A percentile compares a stretch with the other conserved stretches of the same genome.
phyloP scores from a whole-genome alignment of 2,329 filamentous ascomycete species.

The Fusarium armeniacum region DNA sequence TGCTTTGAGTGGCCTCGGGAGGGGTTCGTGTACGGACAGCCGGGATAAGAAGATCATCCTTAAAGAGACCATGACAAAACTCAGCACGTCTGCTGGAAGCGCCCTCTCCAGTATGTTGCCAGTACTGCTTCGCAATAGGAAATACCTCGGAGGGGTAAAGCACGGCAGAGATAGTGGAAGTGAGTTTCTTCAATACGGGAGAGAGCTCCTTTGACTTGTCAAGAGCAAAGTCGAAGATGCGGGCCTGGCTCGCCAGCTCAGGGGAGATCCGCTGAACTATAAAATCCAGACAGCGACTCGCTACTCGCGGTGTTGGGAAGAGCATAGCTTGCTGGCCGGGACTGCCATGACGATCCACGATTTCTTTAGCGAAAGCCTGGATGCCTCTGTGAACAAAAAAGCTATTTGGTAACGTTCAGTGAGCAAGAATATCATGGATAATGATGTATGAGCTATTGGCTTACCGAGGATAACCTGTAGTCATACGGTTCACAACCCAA shows the following conservation, averaged over 20 bases:
- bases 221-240: constrained; percentile 74
- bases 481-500: constrained; percentile 88
- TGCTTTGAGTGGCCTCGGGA: constrained; percentile 43
- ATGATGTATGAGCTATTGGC: constrained; percentile 32
- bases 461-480: constrained; percentile 89
- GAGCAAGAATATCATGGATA: constrained; percentile 9
- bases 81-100: constrained; percentile 92
- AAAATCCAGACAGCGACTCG: constrained; percentile 81
- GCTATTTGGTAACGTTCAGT: constrained; percentile 61
- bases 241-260: constrained; percentile 63
- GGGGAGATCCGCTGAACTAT: constrained; percentile 71
- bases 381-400: constrained; percentile 95
- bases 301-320: constrained; percentile 80
- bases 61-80: constrained; percentile 83
- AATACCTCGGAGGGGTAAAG: constrained; percentile 78
- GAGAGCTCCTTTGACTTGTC: constrained; percentile 66
- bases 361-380: constrained; percentile 76
- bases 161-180: constrained; percentile 76
- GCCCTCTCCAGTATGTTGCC: constrained; percentile 96
- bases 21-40: constrained; percentile 48
- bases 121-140: constrained; percentile 88
- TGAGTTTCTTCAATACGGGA: constrained; percentile 66
- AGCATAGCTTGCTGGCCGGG: constrained; percentile 80
- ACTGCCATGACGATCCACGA: constrained; percentile 74
- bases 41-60: constrained; percentile 71